Base-by-base conservation (phyloP, 495 filamentous ascomycete species). In the Parmelia sp. region DNA sequence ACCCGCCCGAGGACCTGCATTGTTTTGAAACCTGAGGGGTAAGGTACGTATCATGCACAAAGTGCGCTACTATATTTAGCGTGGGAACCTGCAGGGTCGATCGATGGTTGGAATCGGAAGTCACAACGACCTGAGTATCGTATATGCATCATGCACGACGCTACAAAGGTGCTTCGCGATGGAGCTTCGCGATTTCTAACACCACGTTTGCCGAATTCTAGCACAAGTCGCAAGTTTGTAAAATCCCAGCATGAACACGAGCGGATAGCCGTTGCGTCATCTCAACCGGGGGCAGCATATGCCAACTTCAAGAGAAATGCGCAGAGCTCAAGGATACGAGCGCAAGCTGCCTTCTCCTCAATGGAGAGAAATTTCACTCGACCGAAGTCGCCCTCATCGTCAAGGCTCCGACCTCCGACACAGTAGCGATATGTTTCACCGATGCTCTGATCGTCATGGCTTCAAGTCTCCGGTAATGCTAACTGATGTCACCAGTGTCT, bases 11-110 rank as follows among this genome's bases (percentile, higher is more conserved):
- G 14, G 17, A 17, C 15, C 29, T 15, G 51, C 51, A 55, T 55
- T 14, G 29, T 55, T 29, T 31, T 55, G 29, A 33, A 33, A 55
- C 51, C 8, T 27, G 29, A 55, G 51, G 17, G 3, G 29, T 35
- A 33, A 10, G 35, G 35, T 36, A 10, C 35, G 10, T n/a, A 27
- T 23, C 3, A 15, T 55, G 29, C 29, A 21, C 51, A 15, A 55
- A 14, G 47, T 51, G 47, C 47, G 47, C 51, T 55, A 55, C 51
- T 55, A 55, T 55, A 33, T 55, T 19, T 21, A 33, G 51, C 8
- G 51, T 55, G 51, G 51, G 45, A 25, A 55, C 51, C 51, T 55
- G 51, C 51, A 55, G 1, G 25, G 17, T 55, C 17, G 51, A 55
- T 55, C 51, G 29, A 33, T 25, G 29, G 27, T 55, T 51, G 23